A percentile compares a stretch with the other conserved stretches of the same genome.
Evolutionary conservation across 2,329 filamentous ascomycete species (phyloP).

Genomic region (Cladosporium sp.): DNA sequence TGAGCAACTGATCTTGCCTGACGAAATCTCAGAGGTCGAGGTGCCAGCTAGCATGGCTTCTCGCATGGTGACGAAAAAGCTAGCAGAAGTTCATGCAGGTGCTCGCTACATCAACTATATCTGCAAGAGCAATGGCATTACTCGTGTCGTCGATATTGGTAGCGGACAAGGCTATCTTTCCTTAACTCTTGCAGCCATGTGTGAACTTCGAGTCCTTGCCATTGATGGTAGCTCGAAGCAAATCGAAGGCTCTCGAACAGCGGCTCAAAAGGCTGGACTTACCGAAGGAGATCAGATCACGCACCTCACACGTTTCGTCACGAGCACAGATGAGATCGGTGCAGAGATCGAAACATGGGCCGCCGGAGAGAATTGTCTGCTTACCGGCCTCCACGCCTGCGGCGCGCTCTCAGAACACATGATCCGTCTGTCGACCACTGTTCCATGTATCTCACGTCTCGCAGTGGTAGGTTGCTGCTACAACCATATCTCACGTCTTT

Average conservation of each 20-base stretch:
- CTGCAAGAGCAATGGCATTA: slow-evolving; percentile 22
- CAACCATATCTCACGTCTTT: slow-evolving; percentile 23
- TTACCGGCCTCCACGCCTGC: slow-evolving; percentile 24
- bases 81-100: slow-evolving; percentile 23
- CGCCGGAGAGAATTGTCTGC: slow-evolving; percentile 19
- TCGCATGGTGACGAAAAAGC: slow-evolving; percentile 25
- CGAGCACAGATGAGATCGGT: slow-evolving; percentile 6
- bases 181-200: slow-evolving; percentile 21
- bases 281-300: slow-evolving; percentile 23
- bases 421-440: slow-evolving; percentile 21
- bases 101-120: slow-evolving; percentile 24
- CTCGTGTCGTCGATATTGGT: slow-evolving; percentile 23
- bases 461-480: slow-evolving; percentile 25
- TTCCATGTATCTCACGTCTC: slow-evolving; percentile 13
- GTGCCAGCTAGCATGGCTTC: slow-evolving; percentile 15
- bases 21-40: slow-evolving; percentile 6
- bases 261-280: slow-evolving; percentile 22
- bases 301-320: slow-evolving; percentile 21
- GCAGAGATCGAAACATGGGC: slow-evolving; percentile 22
- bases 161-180: slow-evolving; percentile 26
- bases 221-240: slow-evolving; percentile 25
- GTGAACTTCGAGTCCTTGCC: slow-evolving; percentile 22
- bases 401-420: slow-evolving; percentile 25
- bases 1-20: slow-evolving; percentile 19
- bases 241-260: slow-evolving; percentile 23